Conservation (phyloP, 2,329 filamentous ascomycete genomes). For the Escovopsis weberi region DNA sequence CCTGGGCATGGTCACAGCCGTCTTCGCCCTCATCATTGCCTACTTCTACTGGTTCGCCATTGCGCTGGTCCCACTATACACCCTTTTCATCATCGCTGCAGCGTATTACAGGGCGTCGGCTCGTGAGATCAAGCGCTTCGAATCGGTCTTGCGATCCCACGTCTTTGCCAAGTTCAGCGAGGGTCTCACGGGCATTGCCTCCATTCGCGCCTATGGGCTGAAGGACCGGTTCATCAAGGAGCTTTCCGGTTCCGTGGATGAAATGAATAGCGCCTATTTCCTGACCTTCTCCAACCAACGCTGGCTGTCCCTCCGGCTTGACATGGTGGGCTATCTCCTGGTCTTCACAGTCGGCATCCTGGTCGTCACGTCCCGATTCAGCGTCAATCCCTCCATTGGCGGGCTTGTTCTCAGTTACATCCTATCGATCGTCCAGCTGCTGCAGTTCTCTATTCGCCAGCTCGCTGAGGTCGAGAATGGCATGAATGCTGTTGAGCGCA, state of each 20-base stretch:
- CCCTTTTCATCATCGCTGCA: slow-evolving; percentile 69
- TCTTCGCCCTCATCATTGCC: slow-evolving; percentile 85
- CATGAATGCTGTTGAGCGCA: slow-evolving; percentile 90
- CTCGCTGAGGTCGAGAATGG: slow-evolving; percentile 93
- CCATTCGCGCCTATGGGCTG: slow-evolving; percentile 80
- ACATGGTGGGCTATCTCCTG: slow-evolving; percentile 67
- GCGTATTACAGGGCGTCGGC: slow-evolving; percentile 84
- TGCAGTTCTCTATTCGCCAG: slow-evolving; percentile 89
- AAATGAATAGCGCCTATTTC: slow-evolving; percentile 91
- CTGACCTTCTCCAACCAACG: slow-evolving; percentile 91
- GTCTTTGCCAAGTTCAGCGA: slow-evolving; percentile 90
- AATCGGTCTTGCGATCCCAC: slow-evolving; percentile 70
- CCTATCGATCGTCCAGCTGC: slow-evolving; percentile 82
- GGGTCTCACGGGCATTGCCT: slow-evolving; percentile 68
- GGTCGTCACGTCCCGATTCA: slow-evolving; percentile 82
- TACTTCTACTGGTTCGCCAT: slow-evolving; percentile 80
- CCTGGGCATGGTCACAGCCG: slow-evolving; percentile 63
- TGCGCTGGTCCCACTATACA: slow-evolving; percentile 47
- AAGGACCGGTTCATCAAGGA: slow-evolving; percentile 58
- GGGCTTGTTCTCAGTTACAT: slow-evolving; percentile 90
- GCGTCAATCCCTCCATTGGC: slow-evolving; percentile 67
- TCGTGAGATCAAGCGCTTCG: slow-evolving; percentile 86
- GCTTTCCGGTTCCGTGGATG: slow-evolving; percentile 61
- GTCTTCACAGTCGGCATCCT: slow-evolving; percentile 83
- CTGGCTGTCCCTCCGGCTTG: slow-evolving; percentile 77